A percentile compares a stretch with the other conserved stretches of the same genome.
phyloP scores from a whole-genome alignment of 345 rosid genomes.

The Barbarea vulgaris region DNA sequence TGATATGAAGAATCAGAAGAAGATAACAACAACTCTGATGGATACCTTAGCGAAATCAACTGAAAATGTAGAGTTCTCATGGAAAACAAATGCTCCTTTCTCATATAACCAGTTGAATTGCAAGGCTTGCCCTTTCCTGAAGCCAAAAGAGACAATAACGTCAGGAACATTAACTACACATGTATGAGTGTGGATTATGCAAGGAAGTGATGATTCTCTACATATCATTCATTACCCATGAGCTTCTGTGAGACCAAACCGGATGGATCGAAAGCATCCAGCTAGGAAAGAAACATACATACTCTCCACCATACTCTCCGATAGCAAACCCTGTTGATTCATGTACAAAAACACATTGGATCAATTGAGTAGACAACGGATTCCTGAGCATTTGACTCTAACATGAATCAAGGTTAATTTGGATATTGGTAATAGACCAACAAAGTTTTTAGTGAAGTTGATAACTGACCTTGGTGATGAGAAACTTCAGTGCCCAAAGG shows the following conservation, averaged over 20 bases:
- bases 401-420: neutral
- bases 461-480: constrained; percentile 62
- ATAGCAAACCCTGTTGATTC: constrained; percentile 60
- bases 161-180: neutral
- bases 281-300: constrained; percentile 92
- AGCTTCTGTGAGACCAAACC: constrained; percentile 92
- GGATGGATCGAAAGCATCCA: constrained; percentile 90
- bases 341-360: neutral
- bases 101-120: constrained; percentile 93
- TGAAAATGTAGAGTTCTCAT: constrained; percentile 66
- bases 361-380: neutral
- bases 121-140: constrained; percentile 90
- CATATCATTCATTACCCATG: constrained; percentile 69
- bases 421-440: neutral
- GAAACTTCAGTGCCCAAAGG: constrained; percentile 89
- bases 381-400: neutral
- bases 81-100: constrained; percentile 72
- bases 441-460: neutral
- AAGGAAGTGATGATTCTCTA: constrained; percentile 6
- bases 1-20: neutral
- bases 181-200: constrained; percentile 6
- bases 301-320: constrained; percentile 61
- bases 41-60: constrained; percentile 81
- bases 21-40: constrained; percentile 5
- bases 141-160: constrained; percentile 3